These are phyloP conservation scores for Ambrosiella cleistominuta DNA, from an alignment of 2,329 filamentous ascomycete species.

Conservation along the genomic window DNA sequence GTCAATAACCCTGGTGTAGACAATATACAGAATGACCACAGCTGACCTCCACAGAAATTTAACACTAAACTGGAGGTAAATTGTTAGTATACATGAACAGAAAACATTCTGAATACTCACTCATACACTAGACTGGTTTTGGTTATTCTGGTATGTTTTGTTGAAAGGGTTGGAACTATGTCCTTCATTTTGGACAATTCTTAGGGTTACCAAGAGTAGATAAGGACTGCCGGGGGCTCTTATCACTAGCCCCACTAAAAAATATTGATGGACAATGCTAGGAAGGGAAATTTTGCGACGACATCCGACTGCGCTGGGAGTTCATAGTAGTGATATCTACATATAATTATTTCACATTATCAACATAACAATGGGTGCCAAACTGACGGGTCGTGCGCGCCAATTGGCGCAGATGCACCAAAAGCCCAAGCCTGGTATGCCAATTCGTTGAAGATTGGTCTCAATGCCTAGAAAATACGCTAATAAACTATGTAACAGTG, in stretches of 20 bases:
- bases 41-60: no score
- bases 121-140: neutral
- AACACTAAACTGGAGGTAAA: no score
- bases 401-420: constrained; percentile 11
- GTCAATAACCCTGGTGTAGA: no score
- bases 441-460: neutral
- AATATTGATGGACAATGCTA: neutral
- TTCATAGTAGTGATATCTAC: neutral
- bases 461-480: neutral
- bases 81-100: no score
- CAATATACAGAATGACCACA: no score
- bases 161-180: neutral
- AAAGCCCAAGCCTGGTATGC: constrained; percentile 11
- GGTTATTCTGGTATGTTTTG: neutral
- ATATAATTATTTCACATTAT: neutral
- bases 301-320: neutral
- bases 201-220: constrained; percentile 11
- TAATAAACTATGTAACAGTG: neutral
- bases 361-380: constrained; percentile 5
- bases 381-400: constrained; percentile 11
- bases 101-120: no score
- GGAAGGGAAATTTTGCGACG: constrained; percentile 11
- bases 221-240: neutral
- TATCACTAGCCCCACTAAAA: constrained; percentile 13
- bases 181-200: neutral